These are phyloP conservation scores for Pyronema omphalodes DNA, from an alignment of 495 filamentous ascomycete genomes.

Conservation along the genomic window DNA sequence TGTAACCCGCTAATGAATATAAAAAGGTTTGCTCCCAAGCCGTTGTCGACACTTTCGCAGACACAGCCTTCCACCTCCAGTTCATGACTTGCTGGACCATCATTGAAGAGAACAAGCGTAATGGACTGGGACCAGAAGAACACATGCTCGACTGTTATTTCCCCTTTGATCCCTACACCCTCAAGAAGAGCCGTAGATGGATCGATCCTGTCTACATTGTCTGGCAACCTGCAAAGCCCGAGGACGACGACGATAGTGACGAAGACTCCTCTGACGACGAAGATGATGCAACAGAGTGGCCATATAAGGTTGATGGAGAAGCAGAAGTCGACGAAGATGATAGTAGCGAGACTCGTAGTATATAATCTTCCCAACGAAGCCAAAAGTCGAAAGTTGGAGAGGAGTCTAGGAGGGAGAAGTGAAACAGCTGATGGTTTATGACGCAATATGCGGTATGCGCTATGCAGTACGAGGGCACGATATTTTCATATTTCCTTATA, in stretches of 20 bases:
- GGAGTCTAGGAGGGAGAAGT: no score
- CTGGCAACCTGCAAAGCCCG: constrained; percentile 61
- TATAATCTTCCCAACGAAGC: no score
- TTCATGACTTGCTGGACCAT: constrained; percentile 76
- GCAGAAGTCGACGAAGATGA: constrained; percentile 14
- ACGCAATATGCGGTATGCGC: no score
- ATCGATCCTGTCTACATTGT: constrained; percentile 64
- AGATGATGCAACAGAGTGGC: constrained; percentile 30
- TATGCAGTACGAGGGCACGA: no score
- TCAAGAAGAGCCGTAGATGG: constrained; percentile 73
- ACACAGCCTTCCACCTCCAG: constrained; percentile 60
- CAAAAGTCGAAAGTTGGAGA: no score
- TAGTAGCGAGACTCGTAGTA: background rate
- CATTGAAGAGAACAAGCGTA: constrained; percentile 78
- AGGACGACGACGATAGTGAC: constrained; percentile 43
- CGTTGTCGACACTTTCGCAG: constrained; percentile 82
- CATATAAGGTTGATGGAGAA: constrained; percentile 18
- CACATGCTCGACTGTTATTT: constrained; percentile 65
- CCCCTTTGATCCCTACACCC: constrained; percentile 71
- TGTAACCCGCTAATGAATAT: constrained; percentile 61
- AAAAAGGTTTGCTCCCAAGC: constrained; percentile 56
- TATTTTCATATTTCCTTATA: no score
- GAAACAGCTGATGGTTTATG: no score
- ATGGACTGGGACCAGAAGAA: constrained; percentile 31
- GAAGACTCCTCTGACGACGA: constrained; percentile 29